Base-by-base conservation (phyloP, 805 yeast species). In the Spathaspora arborariae region DNA sequence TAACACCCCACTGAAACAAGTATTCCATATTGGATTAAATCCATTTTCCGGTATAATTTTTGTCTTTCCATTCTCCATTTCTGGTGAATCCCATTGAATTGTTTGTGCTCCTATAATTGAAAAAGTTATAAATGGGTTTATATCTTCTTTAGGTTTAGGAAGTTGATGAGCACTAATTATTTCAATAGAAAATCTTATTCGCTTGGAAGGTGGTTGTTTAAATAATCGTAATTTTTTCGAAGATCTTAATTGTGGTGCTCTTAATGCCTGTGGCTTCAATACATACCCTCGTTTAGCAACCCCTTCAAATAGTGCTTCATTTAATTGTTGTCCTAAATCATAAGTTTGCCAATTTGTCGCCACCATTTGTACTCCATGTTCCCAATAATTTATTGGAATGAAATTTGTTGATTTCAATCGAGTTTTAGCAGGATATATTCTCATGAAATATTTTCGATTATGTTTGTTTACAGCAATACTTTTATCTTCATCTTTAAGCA, bases 341-440 rank as follows among this genome's bases (percentile, higher is more conserved):
- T 80, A 84, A 0, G 94, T 84, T 64, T 92, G 99, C 97, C 97
- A 92, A 60, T 92, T 94, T 0, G 96, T 84, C 0, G 99, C 98
- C 4, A 88, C 98, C 89, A 94, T 80, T 59, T 94, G 99, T 9
- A 78, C 84, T 0, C 99, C 99, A 41, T 77, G 70, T 42, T 74
- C 74, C 99, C 99, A 94, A 58, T 80, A 89, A 0, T 64, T 63
- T 1, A 88, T 64, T 0, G 99, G 98, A 39, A 77, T 78, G 59
- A 88, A 91, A 58, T 94, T 94, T 2, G 87, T 75, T 1, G 97
- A 89, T 44, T 74, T 83, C 51, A 87, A 75, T 36, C 97, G 68
- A 47, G 82, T 77, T 6, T 82, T 82, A 1, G 95, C 83, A 0
- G 99, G 99, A 59, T 94, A 94, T 0, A 90, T 79, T 44, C 99